Base-by-base conservation (phyloP, 345 rosid genomes). In the Eucalyptus globulus region DNA sequence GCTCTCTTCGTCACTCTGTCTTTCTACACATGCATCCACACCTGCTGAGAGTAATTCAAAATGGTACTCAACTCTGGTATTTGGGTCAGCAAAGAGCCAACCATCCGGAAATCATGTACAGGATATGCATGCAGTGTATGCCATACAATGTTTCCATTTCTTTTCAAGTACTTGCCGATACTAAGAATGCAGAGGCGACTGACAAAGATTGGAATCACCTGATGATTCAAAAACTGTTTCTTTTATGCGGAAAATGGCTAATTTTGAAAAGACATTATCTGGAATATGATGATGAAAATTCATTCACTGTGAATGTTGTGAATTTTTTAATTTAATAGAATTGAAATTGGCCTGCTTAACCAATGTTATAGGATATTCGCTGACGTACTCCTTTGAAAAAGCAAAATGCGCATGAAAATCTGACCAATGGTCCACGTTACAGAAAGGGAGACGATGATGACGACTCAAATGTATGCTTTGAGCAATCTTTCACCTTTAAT, bases 251-350 rank as follows among this genome's bases (percentile, higher is more conserved):
- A 40, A 76, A 76, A 40, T 24, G 29, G 16, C 16, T 76, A 12
- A 21, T 11, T 76, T 12, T 21, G 9, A 14, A 43, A 76, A 40
- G 47, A 40, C 47, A 0, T 40, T 6, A 6, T 11, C 83, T 0
- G 1, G 3, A 76, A 21, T 76, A 22, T 1, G 4, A 76, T 0
- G 15, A 22, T 76, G 47, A 76, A 76, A 3, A 21, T 76, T 21
- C 47, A 21, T 76, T 0, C 47, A 21, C 3, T 21, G 0, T 40
- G 47, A 76, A 40, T 11, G 29, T 76, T 4, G 27, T 0, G 2
- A 76, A 11, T 40, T 76, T 19, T 19, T 21, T 21, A 40, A 21
- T 76, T 40, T 11, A 37, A 27, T 76, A 37, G 3, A 37, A 76
- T 37, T 37, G 47, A 40, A 19, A 76, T 21, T 21, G 15, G 24